Conservation (phyloP, 148 eudicot genomes). For the Amaranthus palmeri region DNA sequence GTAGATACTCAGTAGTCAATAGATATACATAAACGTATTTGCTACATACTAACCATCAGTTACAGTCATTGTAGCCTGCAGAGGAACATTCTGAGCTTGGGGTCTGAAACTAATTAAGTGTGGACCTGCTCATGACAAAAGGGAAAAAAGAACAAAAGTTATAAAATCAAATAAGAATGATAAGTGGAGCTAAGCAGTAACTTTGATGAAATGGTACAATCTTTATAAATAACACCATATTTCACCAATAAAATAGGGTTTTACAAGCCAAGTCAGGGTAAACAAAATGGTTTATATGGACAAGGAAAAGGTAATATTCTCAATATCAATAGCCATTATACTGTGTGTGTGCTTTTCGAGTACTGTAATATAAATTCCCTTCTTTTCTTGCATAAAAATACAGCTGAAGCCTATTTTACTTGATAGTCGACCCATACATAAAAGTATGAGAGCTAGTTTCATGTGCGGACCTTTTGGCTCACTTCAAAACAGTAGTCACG, state of each 20-base stretch:
- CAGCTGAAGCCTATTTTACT: not conserved
- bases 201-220: not conserved
- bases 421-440: not conserved
- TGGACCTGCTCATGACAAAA: constrained; percentile 54
- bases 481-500: too few species aligned
- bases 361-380: not conserved
- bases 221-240: not conserved
- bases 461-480: too few species aligned
- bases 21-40: constrained; percentile 1
- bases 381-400: not conserved
- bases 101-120: constrained; percentile 82
- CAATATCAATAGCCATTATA: not conserved
- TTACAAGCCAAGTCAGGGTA: not conserved
- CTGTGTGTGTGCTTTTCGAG: not conserved
- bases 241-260: not conserved
- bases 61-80: constrained; percentile 89
- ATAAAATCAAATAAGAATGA: not conserved
- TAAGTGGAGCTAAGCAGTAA: not conserved
- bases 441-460: not conserved
- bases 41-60: constrained; percentile 68
- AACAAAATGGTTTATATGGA: not conserved
- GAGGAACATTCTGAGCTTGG: constrained; percentile 62
- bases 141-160: not conserved
- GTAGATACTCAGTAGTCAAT: not conserved
- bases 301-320: not conserved